A percentile compares a stretch with the other conserved stretches of the same genome.
Conservation (phyloP, 768 basidiomycete species). For the Trichaptum fuscoviolaceum region DNA sequence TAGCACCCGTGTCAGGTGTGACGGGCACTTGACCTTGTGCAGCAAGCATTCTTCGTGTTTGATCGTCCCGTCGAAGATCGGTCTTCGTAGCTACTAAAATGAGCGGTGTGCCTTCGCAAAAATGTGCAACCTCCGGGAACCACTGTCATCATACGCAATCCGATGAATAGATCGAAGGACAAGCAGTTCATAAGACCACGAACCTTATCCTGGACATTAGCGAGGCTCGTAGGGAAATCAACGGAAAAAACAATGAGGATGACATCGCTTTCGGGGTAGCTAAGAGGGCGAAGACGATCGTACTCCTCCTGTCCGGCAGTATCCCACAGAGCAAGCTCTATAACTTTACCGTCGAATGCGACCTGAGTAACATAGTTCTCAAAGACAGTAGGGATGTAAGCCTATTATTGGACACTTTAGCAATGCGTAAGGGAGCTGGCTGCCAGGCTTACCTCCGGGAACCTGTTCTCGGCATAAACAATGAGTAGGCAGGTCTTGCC, state of each 20-base stretch:
- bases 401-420: slow-evolving; percentile 35
- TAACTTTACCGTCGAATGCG: slow-evolving; percentile 77
- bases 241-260: slow-evolving; percentile 93
- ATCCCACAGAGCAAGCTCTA: slow-evolving; percentile 98
- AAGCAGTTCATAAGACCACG: slow-evolving; percentile 16
- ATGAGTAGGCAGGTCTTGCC: slow-evolving; percentile 95
- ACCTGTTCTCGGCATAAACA: slow-evolving; percentile 93
- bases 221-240: slow-evolving; percentile 88
- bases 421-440: not conserved
- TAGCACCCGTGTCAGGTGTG: slow-evolving; percentile 72
- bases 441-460: slow-evolving; percentile 73
- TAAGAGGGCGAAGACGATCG: slow-evolving; percentile 79
- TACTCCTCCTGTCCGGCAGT: slow-evolving; percentile 98
- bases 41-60: slow-evolving; percentile 79
- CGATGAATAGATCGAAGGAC: slow-evolving; percentile 3
- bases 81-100: slow-evolving; percentile 93
- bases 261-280: slow-evolving; percentile 85
- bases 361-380: slow-evolving; percentile 92
- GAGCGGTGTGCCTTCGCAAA: slow-evolving; percentile 84
- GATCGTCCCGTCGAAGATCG: slow-evolving; percentile 82
- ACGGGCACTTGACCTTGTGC: slow-evolving; percentile 87
- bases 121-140: slow-evolving; percentile 91
- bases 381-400: slow-evolving; percentile 91
- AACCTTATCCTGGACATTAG: slow-evolving; percentile 88
- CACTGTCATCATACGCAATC: slow-evolving; percentile 45